Evolutionary conservation across 805 yeast species (phyloP).

Genomic region (Jamesozyma gamospora): DNA sequence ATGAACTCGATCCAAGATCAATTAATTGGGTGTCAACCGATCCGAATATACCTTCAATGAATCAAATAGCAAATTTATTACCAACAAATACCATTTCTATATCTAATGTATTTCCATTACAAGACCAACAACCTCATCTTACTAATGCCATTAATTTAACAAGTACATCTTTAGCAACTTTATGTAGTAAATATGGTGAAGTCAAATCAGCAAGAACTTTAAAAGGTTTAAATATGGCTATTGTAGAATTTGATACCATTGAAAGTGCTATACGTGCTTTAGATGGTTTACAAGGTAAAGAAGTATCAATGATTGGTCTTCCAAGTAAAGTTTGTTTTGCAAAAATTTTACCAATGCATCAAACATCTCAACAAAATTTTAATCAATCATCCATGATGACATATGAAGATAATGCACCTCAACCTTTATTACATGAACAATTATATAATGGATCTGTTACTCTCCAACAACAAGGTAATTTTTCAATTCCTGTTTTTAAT

Average conservation of each 20-base stretch:
- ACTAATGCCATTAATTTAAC: slow-evolving; percentile 37
- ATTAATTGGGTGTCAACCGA: slow-evolving; percentile 63
- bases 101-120: slow-evolving; percentile 48
- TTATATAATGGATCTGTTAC: slow-evolving; percentile 26
- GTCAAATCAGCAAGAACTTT: slow-evolving; percentile 54
- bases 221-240: slow-evolving; percentile 38
- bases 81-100: slow-evolving; percentile 72
- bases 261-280: slow-evolving; percentile 75
- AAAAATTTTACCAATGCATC: slow-evolving; percentile 41
- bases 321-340: slow-evolving; percentile 80
- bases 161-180: slow-evolving; percentile 43
- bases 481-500: slow-evolving; percentile 25
- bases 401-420: slow-evolving; percentile 7
- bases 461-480: slow-evolving; percentile 26
- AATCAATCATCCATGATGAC: slow-evolving; percentile 1
- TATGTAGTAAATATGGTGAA: slow-evolving; percentile 54
- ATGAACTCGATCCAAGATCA: slow-evolving; percentile 50
- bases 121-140: slow-evolving; percentile 42
- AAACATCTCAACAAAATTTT: slow-evolving; percentile 13
- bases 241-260: slow-evolving; percentile 61
- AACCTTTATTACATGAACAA: slow-evolving; percentile 27
- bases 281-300: slow-evolving; percentile 70
- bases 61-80: slow-evolving; percentile 54
- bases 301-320: slow-evolving; percentile 62
- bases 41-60: slow-evolving; percentile 62